Conservation (phyloP, 805 yeast species). For the Pichia kluyveri region DNA sequence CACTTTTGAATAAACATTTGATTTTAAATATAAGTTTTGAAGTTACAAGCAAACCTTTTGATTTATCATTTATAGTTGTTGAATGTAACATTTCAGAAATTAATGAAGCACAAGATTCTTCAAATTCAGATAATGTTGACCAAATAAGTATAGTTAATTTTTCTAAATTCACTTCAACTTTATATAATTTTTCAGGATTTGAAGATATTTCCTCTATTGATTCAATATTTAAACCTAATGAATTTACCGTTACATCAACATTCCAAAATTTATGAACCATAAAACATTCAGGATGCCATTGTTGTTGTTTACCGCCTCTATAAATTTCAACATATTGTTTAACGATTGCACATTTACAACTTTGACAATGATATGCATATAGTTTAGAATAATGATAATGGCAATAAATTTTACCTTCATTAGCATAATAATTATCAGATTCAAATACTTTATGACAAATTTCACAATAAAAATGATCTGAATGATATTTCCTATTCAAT, state of each 20-base stretch:
- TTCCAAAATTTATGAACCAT: slow-evolving; percentile 98
- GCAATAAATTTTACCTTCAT: slow-evolving; percentile 74
- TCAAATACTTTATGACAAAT: slow-evolving; percentile 83
- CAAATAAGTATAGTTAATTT: slow-evolving; percentile 55
- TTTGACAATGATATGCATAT: slow-evolving; percentile 85
- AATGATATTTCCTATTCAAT: slow-evolving; percentile 82
- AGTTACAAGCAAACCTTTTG: slow-evolving; percentile 59
- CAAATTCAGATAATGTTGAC: slow-evolving; percentile 81
- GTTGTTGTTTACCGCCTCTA: slow-evolving; percentile 85
- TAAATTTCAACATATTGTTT: slow-evolving; percentile 91
- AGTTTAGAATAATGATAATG: slow-evolving; percentile 85
- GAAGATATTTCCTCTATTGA: slow-evolving; percentile 29
- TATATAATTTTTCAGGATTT: slow-evolving; percentile 39
- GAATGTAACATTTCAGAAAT: slow-evolving; percentile 85
- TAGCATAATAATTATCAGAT: slow-evolving; percentile 88
- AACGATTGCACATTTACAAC: slow-evolving; percentile 83
- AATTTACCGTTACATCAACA: slow-evolving; percentile 59
- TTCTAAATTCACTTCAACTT: slow-evolving; percentile 59
- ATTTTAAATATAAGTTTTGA: slow-evolving; percentile 65
- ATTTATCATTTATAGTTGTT: slow-evolving; percentile 66
- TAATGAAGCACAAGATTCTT: slow-evolving; percentile 81
- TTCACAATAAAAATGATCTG: slow-evolving; percentile 90
- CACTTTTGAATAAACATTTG: slow-evolving; percentile 67
- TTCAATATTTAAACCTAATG: slow-evolving; percentile 34
- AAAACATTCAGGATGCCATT: slow-evolving; percentile 99